Base-by-base conservation (phyloP, 306 rosid species). In the Cicer chorassanicum region DNA sequence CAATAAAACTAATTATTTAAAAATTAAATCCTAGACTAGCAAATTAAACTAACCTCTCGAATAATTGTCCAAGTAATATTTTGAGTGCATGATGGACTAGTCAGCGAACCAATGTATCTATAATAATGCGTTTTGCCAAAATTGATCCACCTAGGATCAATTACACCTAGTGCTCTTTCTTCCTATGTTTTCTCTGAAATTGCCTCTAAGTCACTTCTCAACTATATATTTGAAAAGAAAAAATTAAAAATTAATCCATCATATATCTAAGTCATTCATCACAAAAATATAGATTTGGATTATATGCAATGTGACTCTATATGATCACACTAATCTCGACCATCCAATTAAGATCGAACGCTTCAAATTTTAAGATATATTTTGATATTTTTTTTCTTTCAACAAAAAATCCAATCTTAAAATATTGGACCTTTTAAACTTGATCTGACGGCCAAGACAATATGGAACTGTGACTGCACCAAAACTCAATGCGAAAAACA, bases 51-150 rank as follows among this genome's bases (percentile, higher is more conserved):
- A 41, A 84, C 87, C 88, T 74, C 19, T 50, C 2, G 60, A 59
- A 78, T 38, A 0, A 93, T 65, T 41, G 88, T 87, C 98, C 97
- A 93, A 51, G 78, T 9, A 43, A 91, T 82, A 84, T 87, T 80
- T 76, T 84, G 80, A 41, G 84, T 54, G 72, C 98, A 91, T 13
- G 93, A 90, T n/a, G 98, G 98, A 62, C 36, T 12, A 3, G 98
- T 93, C 1, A 93, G 82, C 1, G 98, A 93, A 15, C 98, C 98
- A 42, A 86, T 46, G 43, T 89, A 93, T 73, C 89, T 82, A 77
- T 90, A 93, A 74, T 89, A 86, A 5, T 67, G 59, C 14, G 11
- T 55, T 62, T 72, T 76, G 9, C 14, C 29, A 5, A 84, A 70
- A 18, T 65, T 73, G 8, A 89, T 64, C 8, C n/a, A 0, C 6